phyloP scores from a whole-genome alignment of 495 filamentous ascomycete species.

The Cryomyces antarcticus region DNA sequence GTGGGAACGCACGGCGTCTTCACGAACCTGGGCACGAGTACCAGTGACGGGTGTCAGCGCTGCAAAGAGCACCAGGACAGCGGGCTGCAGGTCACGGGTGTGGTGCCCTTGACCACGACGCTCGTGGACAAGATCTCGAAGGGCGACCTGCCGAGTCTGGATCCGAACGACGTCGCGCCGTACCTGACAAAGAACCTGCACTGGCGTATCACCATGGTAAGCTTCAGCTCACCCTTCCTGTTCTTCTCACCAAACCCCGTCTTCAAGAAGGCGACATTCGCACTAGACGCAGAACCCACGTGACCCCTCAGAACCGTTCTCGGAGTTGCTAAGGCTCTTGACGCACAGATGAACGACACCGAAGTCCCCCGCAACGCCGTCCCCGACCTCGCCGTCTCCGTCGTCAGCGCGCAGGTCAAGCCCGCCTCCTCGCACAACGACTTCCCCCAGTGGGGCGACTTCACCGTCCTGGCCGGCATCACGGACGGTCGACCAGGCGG shows the following conservation, averaged over 20 bases:
- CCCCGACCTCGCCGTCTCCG: slow-evolving; percentile 15
- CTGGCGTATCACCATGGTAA: slow-evolving; percentile 18
- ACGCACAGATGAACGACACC: slow-evolving; percentile 13
- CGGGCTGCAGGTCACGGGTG: slow-evolving; percentile 23
- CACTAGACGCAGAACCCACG: too few relatives aligned
- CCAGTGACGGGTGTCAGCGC: neutral
- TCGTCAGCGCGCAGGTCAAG: slow-evolving; percentile 16
- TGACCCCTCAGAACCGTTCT: too few relatives aligned
- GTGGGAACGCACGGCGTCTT: slow-evolving; percentile 38
- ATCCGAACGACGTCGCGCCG: slow-evolving; percentile 18
- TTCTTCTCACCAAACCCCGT: neutral
- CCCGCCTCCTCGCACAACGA: slow-evolving; percentile 2
- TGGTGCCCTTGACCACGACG: slow-evolving; percentile 34
- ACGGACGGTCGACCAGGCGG: neutral
- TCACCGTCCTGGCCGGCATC: neutral
- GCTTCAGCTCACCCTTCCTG: neutral
- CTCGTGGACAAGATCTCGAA: slow-evolving; percentile 23
- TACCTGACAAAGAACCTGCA: slow-evolving; percentile 26
- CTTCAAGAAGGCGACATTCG: too few relatives aligned
- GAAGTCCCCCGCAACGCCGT: slow-evolving; percentile 12
- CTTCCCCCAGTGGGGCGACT: slow-evolving; percentile 10
- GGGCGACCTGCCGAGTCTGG: slow-evolving; percentile 22
- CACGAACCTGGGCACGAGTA: slow-evolving; percentile 1
- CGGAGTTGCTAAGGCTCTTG: neutral
- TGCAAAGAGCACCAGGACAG: neutral